These are phyloP conservation scores for Apiotrichum montevideense DNA, from an alignment of 1,284 basidiomycete species.

Conservation along the genomic window DNA sequence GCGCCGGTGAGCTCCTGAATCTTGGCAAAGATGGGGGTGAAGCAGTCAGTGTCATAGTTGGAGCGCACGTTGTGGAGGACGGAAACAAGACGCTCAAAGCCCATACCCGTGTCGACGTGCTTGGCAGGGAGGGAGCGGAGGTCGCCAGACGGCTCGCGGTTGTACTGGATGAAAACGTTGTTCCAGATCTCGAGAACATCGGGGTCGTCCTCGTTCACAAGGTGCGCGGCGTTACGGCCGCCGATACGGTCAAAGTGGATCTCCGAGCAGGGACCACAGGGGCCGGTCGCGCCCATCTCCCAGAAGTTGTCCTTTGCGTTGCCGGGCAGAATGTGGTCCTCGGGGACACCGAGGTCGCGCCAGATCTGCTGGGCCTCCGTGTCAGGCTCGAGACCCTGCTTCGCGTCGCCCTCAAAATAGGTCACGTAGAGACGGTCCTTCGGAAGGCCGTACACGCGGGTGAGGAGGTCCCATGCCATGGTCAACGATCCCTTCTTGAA, in stretches of 20 bases:
- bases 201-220: conserved; percentile 95
- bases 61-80: conserved; percentile 84
- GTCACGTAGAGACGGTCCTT: conserved; percentile 92
- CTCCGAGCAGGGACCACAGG: conserved; percentile 96
- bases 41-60: conserved; percentile 98
- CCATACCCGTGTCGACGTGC: conserved; percentile 98
- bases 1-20: conserved; percentile 87
- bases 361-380: conserved; percentile 78
- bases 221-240: conserved; percentile 72
- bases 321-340: conserved; percentile 86
- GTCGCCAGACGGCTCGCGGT: conserved; percentile 82
- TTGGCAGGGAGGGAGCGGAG: conserved; percentile 78
- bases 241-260: conserved; percentile 96
- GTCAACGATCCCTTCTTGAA: conserved; percentile 96
- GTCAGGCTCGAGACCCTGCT: conserved; percentile 82
- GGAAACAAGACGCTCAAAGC: conserved; percentile 95
- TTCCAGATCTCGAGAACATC: conserved; percentile 99
- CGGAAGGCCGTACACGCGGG: conserved; percentile 73
- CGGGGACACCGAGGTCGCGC: conserved; percentile 76
- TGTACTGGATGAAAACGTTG: conserved; percentile 99
- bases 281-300: conserved; percentile 99
- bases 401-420: conserved; percentile 91
- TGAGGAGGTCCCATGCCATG: conserved; percentile 93
- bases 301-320: conserved; percentile 99
- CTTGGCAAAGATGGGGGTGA: conserved; percentile 78